Base-by-base conservation (phyloP, 257 asterid species). In the Verbena officinalis region DNA sequence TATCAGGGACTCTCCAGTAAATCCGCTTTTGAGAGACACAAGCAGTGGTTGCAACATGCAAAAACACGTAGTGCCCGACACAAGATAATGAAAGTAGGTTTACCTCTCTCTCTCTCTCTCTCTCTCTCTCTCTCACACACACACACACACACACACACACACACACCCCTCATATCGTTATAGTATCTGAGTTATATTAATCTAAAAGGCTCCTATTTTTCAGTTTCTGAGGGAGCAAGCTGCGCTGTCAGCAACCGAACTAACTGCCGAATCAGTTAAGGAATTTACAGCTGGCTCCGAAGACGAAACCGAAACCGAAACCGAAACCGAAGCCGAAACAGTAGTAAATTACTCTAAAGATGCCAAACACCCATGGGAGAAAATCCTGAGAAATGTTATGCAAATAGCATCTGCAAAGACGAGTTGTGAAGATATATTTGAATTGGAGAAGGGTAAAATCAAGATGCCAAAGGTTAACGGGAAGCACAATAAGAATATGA, bases 151-250 rank as follows among this genome's bases (percentile, higher is more conserved):
- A 7, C 40, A 27, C 30, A 30, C 20, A 3, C 63, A 2, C 49
- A 13, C 50, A 7, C 55, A 22, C 39, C 36, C 48, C 23, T n/a
- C 23, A 39, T 9, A 50, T 36, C 11, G 17, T 56, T 21, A 24
- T 39, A 44, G 24, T 27, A 46, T 40, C 49, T 55, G 34, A 19
- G 50, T 43, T 48, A 48, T 49, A 59, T 46, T 71, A 58, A 70
- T 65, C 48, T 15, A 21, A 27, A 27, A n/a, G 65, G 31, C 22
- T 50, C 14, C 13, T 74, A 23, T 65, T 8, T 59, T 72, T 80
- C 86, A 91, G 98, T 91, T 91, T 80, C 75, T 91, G 75, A 86
- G 83, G 73, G 95, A 91, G 83, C 96, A 91, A 81, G 96, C 98
- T 43, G 89, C 92, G 61, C 72, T 83, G 31, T 91, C 95, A 43